phyloP scores from a whole-genome alignment of 495 filamentous ascomycete species.

The Podospora conica region DNA sequence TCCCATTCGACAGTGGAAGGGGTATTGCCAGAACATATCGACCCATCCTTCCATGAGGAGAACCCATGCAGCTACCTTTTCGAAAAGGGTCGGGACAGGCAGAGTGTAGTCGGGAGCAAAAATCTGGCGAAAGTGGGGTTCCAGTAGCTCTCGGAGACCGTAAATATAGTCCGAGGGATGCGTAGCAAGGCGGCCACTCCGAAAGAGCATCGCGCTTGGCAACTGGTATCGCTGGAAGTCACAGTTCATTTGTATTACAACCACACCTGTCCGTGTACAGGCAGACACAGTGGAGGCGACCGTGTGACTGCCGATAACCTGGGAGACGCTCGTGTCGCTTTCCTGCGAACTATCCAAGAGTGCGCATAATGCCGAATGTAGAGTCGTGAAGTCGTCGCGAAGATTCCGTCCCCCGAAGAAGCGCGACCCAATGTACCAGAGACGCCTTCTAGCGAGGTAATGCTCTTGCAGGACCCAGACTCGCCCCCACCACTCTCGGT shows the following conservation, averaged over 20 bases:
- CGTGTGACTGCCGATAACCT: neutral
- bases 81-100: too few species aligned
- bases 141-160: neutral
- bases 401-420: neutral
- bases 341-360: too few species aligned
- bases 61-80: too few species aligned
- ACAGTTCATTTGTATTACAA: too few species aligned
- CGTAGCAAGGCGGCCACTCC: neutral
- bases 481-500: neutral
- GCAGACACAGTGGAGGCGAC: neutral
- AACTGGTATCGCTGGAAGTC: neutral
- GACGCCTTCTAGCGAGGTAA: neutral
- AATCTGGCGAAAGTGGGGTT: neutral
- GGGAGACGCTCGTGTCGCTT: neutral
- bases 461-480: constrained; percentile 1
- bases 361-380: too few species aligned
- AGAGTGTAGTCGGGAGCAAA: too few species aligned
- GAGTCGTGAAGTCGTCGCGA: neutral
- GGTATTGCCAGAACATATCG: too few species aligned
- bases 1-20: too few species aligned
- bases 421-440: neutral
- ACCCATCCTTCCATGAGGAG: too few species aligned
- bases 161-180: neutral
- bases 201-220: neutral
- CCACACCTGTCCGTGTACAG: neutral